Base-by-base conservation (phyloP, 2,329 filamentous ascomycete species). In the Hyphodiscus sp. region DNA sequence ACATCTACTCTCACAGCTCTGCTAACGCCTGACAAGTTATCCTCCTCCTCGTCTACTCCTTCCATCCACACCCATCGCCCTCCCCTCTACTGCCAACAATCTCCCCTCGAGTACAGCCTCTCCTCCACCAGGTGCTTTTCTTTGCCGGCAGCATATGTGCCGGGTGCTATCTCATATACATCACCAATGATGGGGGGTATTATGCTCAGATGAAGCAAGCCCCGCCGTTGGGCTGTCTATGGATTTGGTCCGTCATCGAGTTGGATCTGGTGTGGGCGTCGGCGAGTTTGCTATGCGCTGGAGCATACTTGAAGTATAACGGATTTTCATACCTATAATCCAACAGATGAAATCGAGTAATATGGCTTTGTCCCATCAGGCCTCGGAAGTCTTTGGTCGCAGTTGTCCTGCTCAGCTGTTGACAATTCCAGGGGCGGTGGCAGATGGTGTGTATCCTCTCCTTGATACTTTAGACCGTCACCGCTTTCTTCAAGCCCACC, bases 161-260 rank as follows among this genome's bases (percentile, higher is more conserved):
- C 0, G 94, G 94, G 1, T 89, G 84, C 70, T 91, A 90, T 69
- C 75, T 96, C 58, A 85, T 97, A 47, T 76, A 88, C 61, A 82
- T 91, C 50, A 90, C 87, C 23, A 97, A 96, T 65, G 78, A 76
- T 29, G 81, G 84, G 60, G 82, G 86, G 4, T 97, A 96, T 65
- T 83, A 95, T 62, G 87, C 87, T 7, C 84, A 95, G 19, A 91
- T 97, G 89, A 95, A 96, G 74, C 84, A 83, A 58, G 87, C 91
- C 0, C 94, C 94, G n/a, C 85, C 91, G 5, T 69, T 96, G 15
- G 94, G 90, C 0, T 92, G 89, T 42, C 70, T 97, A 18, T 97
- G 92, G 91, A 80, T 97, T 4, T 97, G 92, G 91, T 83, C 87
- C 30, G 85, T 97, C 20, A 78, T 97, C 46, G 94, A 99, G 73